Base-by-base conservation (phyloP, 1,139 yeast genomes). In the Kurtzmaniella quercitrusa region DNA sequence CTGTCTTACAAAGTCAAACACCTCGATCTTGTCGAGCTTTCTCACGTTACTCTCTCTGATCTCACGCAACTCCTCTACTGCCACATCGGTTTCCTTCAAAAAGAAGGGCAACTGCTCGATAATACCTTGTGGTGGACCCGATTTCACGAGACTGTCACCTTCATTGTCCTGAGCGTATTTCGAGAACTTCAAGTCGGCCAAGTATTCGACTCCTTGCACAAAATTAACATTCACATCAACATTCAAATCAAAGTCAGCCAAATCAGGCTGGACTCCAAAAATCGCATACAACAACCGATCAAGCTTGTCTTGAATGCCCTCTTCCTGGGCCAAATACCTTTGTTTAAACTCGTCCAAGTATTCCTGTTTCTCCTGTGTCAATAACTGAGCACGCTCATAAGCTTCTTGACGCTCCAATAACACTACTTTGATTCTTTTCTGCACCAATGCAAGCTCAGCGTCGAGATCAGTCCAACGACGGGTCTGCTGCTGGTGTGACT, bases 331-430 rank as follows among this genome's bases (percentile, higher is more conserved):
- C 38, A 87, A 59, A 60, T 85, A 90, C 44, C 73, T 68, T 34
- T 68, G 58, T 52, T 73, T 74, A 58, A 90, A 88, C 38, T 79
- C 81, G 6, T 68, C 58, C 47, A 86, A 65, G 47, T 84, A 78
- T 46, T 67, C 58, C 16, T 65, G 63, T 51, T 76, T 76, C 43
- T 73, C 68, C 3, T 65, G 63, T 41, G 77, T 70, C 42, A 71
- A 73, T 17, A 69, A 66, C 56, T 77, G 76, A 2, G 83, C 89
- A 52, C 82, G 73, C 52, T 78, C 81, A 59, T 77, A 81, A 1
- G 91, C 82, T 48, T 80, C 79, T 55, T 85, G 87, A 60, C 98
- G 80, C 65, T 93, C 98, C 54, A 90, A 79, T 45, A 93, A 72
- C 10, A 88, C 96, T 59, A 86, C 94, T 60, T 89, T 85, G 54